Evolutionary conservation across 257 asterid species (phyloP).

Genomic region (Solanum etuberosum): DNA sequence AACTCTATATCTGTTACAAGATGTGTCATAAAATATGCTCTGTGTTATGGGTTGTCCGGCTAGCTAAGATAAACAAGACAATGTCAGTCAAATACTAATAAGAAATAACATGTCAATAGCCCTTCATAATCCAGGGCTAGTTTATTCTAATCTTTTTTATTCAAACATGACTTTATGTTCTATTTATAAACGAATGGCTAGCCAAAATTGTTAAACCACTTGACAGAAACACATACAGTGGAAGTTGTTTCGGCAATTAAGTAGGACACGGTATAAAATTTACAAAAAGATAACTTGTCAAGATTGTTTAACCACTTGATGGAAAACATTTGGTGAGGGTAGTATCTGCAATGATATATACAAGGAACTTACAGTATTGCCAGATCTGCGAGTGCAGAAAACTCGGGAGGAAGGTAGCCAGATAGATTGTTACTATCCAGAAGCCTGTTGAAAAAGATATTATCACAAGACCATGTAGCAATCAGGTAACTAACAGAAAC

Average conservation of each 20-base stretch:
- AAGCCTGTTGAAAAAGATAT: slow-evolving; percentile 19
- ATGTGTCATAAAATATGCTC: background rate
- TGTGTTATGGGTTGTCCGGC: background rate
- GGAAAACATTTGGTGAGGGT: background rate
- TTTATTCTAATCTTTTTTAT: background rate
- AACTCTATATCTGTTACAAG: background rate
- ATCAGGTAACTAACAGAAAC: background rate
- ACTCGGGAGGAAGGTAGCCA: slow-evolving; percentile 52
- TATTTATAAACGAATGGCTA: background rate
- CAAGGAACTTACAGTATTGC: slow-evolving; percentile 26
- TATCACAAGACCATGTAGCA: background rate
- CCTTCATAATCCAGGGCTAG: background rate
- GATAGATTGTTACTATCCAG: slow-evolving; percentile 51
- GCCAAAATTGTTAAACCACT: background rate
- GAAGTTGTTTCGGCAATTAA: background rate
- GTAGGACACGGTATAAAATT: background rate
- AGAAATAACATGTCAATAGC: background rate
- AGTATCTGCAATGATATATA: background rate
- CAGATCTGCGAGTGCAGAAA: slow-evolving; percentile 14
- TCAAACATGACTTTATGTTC: background rate
- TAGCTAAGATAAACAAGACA: background rate
- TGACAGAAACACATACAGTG: background rate
- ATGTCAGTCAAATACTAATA: background rate
- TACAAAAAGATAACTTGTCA: background rate
- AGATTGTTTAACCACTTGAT: background rate